These are phyloP conservation scores for Ceratocystis cacaofunesta DNA, from an alignment of 2,329 filamentous ascomycete species.

Conservation along the genomic window DNA sequence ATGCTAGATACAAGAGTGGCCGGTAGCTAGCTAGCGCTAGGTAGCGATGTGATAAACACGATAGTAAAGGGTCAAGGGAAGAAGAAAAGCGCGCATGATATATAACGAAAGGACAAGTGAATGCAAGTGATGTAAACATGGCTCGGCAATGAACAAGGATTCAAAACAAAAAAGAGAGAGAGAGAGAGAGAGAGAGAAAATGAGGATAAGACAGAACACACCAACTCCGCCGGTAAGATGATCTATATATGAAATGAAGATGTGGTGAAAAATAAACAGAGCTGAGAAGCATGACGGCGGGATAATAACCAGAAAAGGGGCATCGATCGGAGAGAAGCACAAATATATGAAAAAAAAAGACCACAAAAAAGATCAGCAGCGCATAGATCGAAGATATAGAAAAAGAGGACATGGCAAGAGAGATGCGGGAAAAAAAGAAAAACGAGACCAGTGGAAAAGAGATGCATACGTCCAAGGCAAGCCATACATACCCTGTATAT, in stretches of 20 bases:
- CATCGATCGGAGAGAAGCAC: not conserved
- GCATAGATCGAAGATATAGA: not conserved
- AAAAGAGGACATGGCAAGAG: not conserved
- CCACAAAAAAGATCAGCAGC: not conserved
- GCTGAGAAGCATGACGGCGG: not conserved
- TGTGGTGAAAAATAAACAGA: too few relatives aligned
- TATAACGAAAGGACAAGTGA: not conserved
- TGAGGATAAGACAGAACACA: not conserved
- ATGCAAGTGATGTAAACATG: not conserved
- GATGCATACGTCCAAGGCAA: too few relatives aligned
- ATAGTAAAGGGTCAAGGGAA: not conserved
- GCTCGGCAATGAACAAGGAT: not conserved
- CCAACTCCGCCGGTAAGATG: slow-evolving; percentile 1
- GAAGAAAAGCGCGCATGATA: not conserved
- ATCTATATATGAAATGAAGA: not conserved
- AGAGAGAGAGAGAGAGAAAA: too few relatives aligned
- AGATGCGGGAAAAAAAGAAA: not conserved
- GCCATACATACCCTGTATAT: too few relatives aligned
- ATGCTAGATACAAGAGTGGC: too few relatives aligned
- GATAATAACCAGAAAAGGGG: not conserved
- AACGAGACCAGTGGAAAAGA: not conserved
- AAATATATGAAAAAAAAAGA: not conserved
- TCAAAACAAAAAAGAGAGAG: not conserved
- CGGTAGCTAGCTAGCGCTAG: too few relatives aligned
- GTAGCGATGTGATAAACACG: too few relatives aligned